Conservation (phyloP, 345 rosid genomes). For the Melaleuca quinquenervia region DNA sequence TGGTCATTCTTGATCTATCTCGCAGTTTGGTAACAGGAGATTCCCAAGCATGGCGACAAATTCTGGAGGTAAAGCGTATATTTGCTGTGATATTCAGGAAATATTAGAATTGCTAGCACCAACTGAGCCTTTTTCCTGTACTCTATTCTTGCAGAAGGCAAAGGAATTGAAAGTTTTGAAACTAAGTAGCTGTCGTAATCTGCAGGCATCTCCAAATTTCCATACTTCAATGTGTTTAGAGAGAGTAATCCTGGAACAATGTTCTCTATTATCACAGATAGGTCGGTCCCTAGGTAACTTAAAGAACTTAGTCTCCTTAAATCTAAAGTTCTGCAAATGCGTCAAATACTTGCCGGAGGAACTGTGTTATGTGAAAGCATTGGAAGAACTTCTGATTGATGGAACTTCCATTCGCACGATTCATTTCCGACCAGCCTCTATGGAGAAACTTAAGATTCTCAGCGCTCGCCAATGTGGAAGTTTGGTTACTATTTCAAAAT, state of each 20-base stretch:
- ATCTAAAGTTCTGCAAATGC: background rate
- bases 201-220: background rate
- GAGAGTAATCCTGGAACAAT: background rate
- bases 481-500: background rate
- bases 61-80: background rate
- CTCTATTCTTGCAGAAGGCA: background rate
- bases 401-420: background rate
- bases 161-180: background rate
- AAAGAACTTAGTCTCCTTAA: background rate
- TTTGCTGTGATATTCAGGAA: background rate
- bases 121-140: background rate
- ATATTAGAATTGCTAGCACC: background rate
- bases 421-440: background rate
- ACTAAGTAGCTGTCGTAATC: background rate
- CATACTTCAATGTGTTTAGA: background rate
- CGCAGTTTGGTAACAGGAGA: background rate
- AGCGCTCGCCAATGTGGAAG: background rate
- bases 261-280: background rate
- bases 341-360: background rate
- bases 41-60: background rate
- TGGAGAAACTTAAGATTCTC: conserved; percentile 1
- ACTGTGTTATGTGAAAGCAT: background rate
- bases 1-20: background rate
- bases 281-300: background rate
- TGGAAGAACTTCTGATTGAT: conserved; percentile 6